Base-by-base conservation (phyloP, 2,329 filamentous ascomycete genomes). In the Phyllosticta citriasiana region DNA sequence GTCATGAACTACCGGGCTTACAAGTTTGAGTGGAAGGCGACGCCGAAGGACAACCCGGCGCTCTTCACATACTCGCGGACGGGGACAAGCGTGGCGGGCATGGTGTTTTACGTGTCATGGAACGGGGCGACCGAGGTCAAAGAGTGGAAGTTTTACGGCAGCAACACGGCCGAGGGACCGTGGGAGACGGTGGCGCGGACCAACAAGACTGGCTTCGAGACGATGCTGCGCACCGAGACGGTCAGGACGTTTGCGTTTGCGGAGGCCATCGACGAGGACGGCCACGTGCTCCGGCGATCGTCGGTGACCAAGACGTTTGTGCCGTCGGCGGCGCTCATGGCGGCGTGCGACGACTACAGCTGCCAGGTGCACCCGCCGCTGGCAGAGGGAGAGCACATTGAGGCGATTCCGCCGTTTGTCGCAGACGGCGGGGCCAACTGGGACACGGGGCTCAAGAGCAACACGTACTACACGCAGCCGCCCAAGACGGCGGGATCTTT, bases 1-100 rank as follows among this genome's bases (percentile, higher is more conserved):
- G 76, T 81, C 2, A 76, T 80, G 66, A 82, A 79, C 58, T 86
- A 85, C 65, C 78, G 82, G 33, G 78, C 77, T 2, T 80, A 80
- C 69, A 82, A 81, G 66, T 79, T 75, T 64, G 72, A 78, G 60
- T 86, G 82, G 81, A 75, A 76, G 2, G 81, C 79, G 0, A 61
- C 51, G 27, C 64, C 64, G 8, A 50, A 57, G 12, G 60, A 57
- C 19, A 57, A 52, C 26, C 64, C 63, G 30, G 51, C 63, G 4
- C 53, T 66, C 16, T 63, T 47, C 60, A 61, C 60, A 9, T 64
- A 61, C 55, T 64, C 64, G 25, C 59, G 55, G 33, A 62, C 64
- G 19, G 61, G 30, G 2, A 63, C 62, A 9, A 60, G 58, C 55
- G 57, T 52, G 14, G 70, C 73, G 4, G 73, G 68, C 64, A 74